Evolutionary conservation across 1,139 yeast species (phyloP), one percentile per base, ranked within the genome.

Genomic region (Kluyveromyces sp.): DNA sequence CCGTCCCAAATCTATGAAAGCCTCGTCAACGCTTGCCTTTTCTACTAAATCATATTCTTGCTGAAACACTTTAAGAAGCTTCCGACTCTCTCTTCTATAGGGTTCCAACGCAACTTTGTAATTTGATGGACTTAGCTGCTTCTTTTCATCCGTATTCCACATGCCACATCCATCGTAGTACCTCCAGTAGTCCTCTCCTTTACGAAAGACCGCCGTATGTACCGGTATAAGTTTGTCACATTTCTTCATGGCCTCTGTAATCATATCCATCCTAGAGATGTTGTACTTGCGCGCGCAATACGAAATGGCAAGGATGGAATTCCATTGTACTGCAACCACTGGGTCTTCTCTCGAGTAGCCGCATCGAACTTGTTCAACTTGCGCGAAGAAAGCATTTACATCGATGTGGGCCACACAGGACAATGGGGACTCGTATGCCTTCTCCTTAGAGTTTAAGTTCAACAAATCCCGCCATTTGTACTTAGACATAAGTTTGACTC

Each of bases 11-110:
- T 92, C 96, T 51, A 92, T 55, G 60, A 83, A 92, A 40, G 92
- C 82, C 64, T 92, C 98, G 64, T 92, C 98, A 13, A 89, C 94
- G 64, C 96, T 88, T 0, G 96, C 97, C 65, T 89, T 89, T 58
- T 92, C 95, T 1, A 88, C 86, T 36, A 73, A 54, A 51, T 79
- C 86, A 59, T 87, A 81, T 46, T 62, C 63, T 16, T 61, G 54
- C 39, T 68, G 67, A 53, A 92, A 74, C 1, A 89, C 67, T 38
- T 75, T 70, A 56, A 88, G 70, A 47, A 92, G 82, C 63, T 83
- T 85, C 19, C 95, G 68, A 50, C 94, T 83, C 56, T 87, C 96
- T 47, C 95, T 65, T 47, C 98, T 69, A 59, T 89, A 92, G 0
- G 96, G 95, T 58, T 92, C 97, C 44, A 92, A 67, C 4, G 94